Conservation (phyloP, 2,329 filamentous ascomycete species). For the Thelonectria rubi region DNA sequence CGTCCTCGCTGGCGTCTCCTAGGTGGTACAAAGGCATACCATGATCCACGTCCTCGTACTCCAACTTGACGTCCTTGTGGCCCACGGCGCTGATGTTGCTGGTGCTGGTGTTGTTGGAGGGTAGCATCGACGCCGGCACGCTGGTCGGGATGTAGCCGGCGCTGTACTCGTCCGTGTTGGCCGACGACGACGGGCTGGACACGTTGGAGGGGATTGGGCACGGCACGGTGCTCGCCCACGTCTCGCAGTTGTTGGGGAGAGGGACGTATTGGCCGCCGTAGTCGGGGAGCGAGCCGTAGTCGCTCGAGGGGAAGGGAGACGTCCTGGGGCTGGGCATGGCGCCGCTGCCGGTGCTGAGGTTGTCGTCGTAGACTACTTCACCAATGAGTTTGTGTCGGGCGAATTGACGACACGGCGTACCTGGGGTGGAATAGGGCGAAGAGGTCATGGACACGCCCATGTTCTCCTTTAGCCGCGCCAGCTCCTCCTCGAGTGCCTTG, state of each 20-base stretch:
- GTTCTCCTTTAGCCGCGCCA: constrained; percentile 56
- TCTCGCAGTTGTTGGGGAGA: constrained; percentile 55
- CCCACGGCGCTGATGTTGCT: constrained; percentile 44
- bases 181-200: constrained; percentile 62
- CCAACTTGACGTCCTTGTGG: constrained; percentile 52
- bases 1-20: neutral
- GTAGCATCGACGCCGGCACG: constrained; percentile 56
- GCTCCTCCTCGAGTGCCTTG: constrained; percentile 63
- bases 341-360: constrained; percentile 50
- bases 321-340: constrained; percentile 55
- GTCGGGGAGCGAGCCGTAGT: constrained; percentile 56
- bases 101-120: constrained; percentile 42
- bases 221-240: constrained; percentile 56
- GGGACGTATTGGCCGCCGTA: constrained; percentile 51
- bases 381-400: constrained; percentile 22
- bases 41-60: constrained; percentile 51
- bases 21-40: constrained; percentile 34
- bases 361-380: constrained; percentile 53
- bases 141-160: constrained; percentile 59
- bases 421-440: constrained; percentile 53
- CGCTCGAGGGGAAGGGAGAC: constrained; percentile 55
- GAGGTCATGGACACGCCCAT: constrained; percentile 54
- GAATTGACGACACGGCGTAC: constrained; percentile 38
- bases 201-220: constrained; percentile 58
- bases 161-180: constrained; percentile 57